A percentile compares a stretch with the other conserved stretches of the same genome.
Evolutionary conservation across 176 grass and related monocot species (phyloP).

Genomic region (Secale cereale): DNA sequence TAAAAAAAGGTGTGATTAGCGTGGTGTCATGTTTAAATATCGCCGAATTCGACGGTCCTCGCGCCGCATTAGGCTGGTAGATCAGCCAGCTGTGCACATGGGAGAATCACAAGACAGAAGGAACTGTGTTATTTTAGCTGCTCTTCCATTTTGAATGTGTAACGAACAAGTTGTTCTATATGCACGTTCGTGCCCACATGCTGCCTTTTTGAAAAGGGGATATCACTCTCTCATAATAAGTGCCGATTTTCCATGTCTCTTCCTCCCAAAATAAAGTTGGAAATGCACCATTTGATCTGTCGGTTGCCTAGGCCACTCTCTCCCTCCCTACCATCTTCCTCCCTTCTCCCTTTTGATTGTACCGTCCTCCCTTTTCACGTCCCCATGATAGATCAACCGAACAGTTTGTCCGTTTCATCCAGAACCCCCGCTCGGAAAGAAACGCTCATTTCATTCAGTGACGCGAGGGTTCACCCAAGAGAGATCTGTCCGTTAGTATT

Average conservation of each 20-base stretch:
- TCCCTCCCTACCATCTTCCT: not conserved
- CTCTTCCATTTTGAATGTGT: not conserved
- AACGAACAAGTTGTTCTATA: not conserved
- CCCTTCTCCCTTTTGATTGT: not conserved
- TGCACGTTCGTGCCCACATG: not conserved
- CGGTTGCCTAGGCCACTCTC: not conserved
- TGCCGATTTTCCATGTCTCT: not conserved
- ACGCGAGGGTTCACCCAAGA: not conserved
- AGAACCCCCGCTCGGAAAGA: not conserved
- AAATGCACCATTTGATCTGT: constrained; percentile 9
- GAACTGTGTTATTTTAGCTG: not conserved
- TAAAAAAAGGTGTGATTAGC: not conserved
- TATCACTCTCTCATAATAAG: not conserved
- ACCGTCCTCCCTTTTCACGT: not conserved
- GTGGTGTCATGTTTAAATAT: not conserved
- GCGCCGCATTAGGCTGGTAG: not conserved
- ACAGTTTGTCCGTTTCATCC: not conserved
- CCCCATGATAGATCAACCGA: not conserved
- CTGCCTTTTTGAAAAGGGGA: not conserved
- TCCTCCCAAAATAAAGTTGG: not conserved
- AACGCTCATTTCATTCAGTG: not conserved
- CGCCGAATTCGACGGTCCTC: not conserved
- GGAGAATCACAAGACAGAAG: constrained; percentile 17
- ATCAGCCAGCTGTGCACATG: constrained; percentile 9
- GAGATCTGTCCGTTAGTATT: not conserved